Percentiles rank a stretch among this genome's conserved stretches.
Conservation (phyloP, 2,329 filamentous ascomycete species). For the Bipolaris zeicola region DNA sequence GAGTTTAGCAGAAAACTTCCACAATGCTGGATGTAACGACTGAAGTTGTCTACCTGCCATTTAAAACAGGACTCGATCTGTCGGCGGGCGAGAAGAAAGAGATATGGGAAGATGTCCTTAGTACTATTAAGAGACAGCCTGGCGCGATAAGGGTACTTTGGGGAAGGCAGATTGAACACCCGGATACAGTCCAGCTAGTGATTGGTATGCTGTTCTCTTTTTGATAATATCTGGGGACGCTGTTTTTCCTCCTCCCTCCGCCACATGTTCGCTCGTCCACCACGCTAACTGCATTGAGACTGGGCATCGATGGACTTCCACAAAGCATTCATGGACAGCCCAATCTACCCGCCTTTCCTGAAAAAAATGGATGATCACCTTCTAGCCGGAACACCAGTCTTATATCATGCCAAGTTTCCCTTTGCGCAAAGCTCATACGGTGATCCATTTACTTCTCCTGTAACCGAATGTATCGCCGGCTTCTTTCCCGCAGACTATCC, state of each 20-base stretch:
- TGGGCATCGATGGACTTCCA: conserved; percentile 52
- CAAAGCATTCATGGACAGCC: conserved; percentile 47
- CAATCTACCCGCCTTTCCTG: conserved; percentile 49
- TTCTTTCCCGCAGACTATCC: conserved; percentile 49
- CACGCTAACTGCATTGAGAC: conserved; percentile 35
- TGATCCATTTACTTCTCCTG: conserved; percentile 48
- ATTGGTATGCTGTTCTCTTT: conserved; percentile 47
- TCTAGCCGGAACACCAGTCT: conserved; percentile 26
- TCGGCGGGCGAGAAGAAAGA: conserved; percentile 30
- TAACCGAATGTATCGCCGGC: conserved; percentile 57
- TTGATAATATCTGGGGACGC: neutral
- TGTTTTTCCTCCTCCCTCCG: neutral
- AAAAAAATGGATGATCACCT: conserved; percentile 35
- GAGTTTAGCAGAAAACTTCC: neutral
- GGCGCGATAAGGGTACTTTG: conserved; percentile 47
- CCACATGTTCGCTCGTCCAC: neutral
- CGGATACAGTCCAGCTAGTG: conserved; percentile 44
- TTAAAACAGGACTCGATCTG: conserved; percentile 44
- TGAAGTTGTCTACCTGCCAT: conserved; percentile 49
- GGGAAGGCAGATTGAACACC: conserved; percentile 50
- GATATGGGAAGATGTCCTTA: conserved; percentile 41
- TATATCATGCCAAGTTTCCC: conserved; percentile 47
- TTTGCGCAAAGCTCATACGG: conserved; percentile 13
- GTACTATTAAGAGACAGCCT: conserved; percentile 44
- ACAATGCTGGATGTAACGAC: conserved; percentile 38